Conservation (phyloP, 257 asterid species). For the Echites panduratus region DNA sequence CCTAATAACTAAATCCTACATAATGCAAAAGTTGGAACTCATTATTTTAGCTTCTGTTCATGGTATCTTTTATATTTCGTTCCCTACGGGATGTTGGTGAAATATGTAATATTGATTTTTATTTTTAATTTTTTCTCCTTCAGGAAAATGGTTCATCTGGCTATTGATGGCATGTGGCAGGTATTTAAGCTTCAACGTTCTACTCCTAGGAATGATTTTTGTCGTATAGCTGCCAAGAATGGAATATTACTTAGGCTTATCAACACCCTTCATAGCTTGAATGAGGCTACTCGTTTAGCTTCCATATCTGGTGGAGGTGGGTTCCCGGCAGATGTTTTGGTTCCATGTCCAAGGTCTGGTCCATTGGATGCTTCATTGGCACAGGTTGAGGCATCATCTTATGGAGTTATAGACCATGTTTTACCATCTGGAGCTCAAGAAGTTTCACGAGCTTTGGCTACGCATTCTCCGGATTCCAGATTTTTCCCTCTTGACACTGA, state of each 20-base stretch:
- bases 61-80: background rate
- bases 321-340: conserved; percentile 58
- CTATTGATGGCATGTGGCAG: conserved; percentile 99
- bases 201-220: conserved; percentile 87
- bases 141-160: conserved; percentile 99
- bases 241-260: conserved; percentile 90
- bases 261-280: conserved; percentile 87
- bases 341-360: conserved; percentile 69
- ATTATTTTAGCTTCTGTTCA: background rate
- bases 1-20: background rate
- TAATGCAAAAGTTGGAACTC: background rate
- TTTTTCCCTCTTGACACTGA: conserved; percentile 46
- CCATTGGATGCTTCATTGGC: conserved; percentile 60
- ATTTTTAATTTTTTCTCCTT: conserved; percentile 14
- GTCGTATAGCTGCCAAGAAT: conserved; percentile 88
- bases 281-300: conserved; percentile 89
- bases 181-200: conserved; percentile 96
- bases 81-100: background rate
- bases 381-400: conserved; percentile 47
- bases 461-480: conserved; percentile 67
- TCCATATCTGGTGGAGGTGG: conserved; percentile 71
- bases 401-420: conserved; percentile 49
- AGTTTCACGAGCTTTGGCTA: conserved; percentile 55
- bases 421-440: conserved; percentile 52
- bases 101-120: conserved; percentile 19